phyloP scores from a whole-genome alignment of 257 asterid genomes.

The Striga asiatica region DNA sequence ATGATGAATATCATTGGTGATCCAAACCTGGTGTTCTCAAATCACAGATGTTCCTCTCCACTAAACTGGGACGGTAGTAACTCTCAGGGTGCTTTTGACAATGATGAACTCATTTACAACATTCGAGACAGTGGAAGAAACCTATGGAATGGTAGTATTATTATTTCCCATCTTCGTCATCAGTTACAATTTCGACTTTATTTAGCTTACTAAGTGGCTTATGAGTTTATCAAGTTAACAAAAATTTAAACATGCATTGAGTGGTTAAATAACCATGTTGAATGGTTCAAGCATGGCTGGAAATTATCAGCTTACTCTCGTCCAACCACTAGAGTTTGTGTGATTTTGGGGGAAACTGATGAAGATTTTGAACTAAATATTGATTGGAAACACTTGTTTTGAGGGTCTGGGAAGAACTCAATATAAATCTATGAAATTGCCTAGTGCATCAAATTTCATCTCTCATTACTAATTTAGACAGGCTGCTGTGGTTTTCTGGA shows the following conservation, averaged over 20 bases:
- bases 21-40: constrained; percentile 19
- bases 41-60: constrained; percentile 23
- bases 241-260: constrained; percentile 8
- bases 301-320: constrained; percentile 9
- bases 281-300: constrained; percentile 3
- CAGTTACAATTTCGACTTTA: constrained; percentile 5
- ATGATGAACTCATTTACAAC: constrained; percentile 26
- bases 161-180: constrained; percentile 8
- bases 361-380: constrained; percentile 10
- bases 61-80: constrained; percentile 17
- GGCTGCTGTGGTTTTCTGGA: neutral
- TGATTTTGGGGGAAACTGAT: constrained; percentile 15
- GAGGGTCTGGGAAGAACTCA: neutral
- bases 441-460: neutral
- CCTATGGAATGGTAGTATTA: constrained; percentile 34
- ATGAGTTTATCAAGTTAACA: constrained; percentile 3
- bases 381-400: constrained; percentile 1
- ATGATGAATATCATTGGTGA: constrained; percentile 16
- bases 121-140: constrained; percentile 18
- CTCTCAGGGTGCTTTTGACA: constrained; percentile 20
- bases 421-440: neutral
- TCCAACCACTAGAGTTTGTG: neutral
- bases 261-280: constrained; percentile 11
- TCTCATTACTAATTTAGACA: neutral
- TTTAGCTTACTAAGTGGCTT: constrained; percentile 11